Conservation (phyloP, 495 filamentous ascomycete genomes). For the Aspergillus wentii region DNA sequence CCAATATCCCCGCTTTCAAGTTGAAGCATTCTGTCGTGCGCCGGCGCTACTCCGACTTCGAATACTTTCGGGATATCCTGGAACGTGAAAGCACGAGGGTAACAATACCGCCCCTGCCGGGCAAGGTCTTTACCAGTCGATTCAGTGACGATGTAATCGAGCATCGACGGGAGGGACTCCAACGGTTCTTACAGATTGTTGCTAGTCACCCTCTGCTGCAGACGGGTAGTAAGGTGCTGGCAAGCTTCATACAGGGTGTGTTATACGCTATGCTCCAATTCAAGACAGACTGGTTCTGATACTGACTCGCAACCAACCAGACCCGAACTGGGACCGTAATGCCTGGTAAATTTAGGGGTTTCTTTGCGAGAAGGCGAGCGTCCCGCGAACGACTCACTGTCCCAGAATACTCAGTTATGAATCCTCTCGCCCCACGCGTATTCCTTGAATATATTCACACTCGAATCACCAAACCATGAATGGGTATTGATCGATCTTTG, state of each 20-base stretch:
- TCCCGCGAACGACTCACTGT: too few species aligned
- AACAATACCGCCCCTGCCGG: slow-evolving; percentile 91
- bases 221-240: slow-evolving; percentile 95
- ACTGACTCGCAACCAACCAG: slow-evolving; percentile 11
- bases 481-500: too few species aligned
- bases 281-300: slow-evolving; percentile 1
- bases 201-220: slow-evolving; percentile 94
- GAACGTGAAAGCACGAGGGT: slow-evolving; percentile 93
- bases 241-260: slow-evolving; percentile 92
- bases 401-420: too few species aligned
- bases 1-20: slow-evolving; percentile 99
- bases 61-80: slow-evolving; percentile 97
- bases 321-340: slow-evolving; percentile 35
- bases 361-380: too few species aligned
- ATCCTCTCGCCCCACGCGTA: too few species aligned
- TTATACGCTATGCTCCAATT: slow-evolving; percentile 13
- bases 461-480: too few species aligned
- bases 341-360: slow-evolving; percentile 32
- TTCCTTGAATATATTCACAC: too few species aligned
- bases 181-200: slow-evolving; percentile 96
- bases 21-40: slow-evolving; percentile 81
- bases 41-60: slow-evolving; percentile 93
- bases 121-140: slow-evolving; percentile 97
- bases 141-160: slow-evolving; percentile 99
- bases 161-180: slow-evolving; percentile 83